Base-by-base conservation (phyloP, 2,329 filamentous ascomycete species). In the Pseudogymnoascus sp. region DNA sequence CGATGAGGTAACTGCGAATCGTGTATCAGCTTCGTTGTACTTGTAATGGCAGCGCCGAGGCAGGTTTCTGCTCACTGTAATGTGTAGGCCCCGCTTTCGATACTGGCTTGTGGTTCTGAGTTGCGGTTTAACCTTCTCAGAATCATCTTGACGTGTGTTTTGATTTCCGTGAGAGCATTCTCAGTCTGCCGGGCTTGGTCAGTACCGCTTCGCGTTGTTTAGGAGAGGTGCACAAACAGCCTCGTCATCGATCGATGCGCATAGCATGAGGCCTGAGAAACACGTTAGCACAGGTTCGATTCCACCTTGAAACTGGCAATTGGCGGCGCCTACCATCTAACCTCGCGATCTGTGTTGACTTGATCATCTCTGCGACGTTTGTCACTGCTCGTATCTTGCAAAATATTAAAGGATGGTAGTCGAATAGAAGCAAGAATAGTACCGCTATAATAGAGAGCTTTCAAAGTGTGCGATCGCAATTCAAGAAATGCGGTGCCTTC, bases 161-260 rank as follows among this genome's bases (percentile, higher is more conserved):
- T 97, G 77, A 95, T 88, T 74, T 97, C 91, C 67, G 83, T 79
- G 68, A 97, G 85, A 70, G 91, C 83, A 66, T 84, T 77, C 72
- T 93, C 88, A 67, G 87, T 83, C 79, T 85, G 64, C 35, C 14
- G 6, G 38, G 18, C 7, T 16, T 9, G 28, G 38, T 28, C 32
- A 39, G 57, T 34, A 14, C 57, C 30, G 50, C 57, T 54, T 37
- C 35, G 35, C 30, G 32, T 14, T 16, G 34, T 16, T 47, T 34
- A 34, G 47, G 38, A 30, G 58, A 25, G 62, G 30, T 37, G 59
- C 57, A 67, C 75, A 63, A 71, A 88, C 86, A 77, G 89, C 85
- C 71, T 91, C 89, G 73, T 97, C 91, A 75, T 97, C 94, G 69
- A 96, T 90, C 2, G 92, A 96, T 63, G 93, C 93, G 72, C 91